These are phyloP conservation scores for Beauveria brongniartii DNA, from an alignment of 2,329 filamentous ascomycete species.

Conservation along the genomic window DNA sequence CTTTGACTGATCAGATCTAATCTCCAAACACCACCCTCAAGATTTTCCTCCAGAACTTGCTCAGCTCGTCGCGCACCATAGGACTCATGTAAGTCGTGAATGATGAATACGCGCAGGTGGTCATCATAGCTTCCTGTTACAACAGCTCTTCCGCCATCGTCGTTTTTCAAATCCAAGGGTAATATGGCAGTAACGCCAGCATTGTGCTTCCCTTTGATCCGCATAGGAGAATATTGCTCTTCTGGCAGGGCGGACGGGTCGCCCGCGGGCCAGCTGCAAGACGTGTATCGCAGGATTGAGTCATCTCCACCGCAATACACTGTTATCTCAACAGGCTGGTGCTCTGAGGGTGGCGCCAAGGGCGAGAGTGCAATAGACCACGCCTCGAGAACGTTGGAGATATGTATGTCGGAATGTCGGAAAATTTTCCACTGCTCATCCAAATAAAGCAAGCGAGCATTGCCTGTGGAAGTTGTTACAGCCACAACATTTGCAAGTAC, in stretches of 20 bases:
- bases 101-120: constrained; percentile 57
- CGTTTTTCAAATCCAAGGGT: constrained; percentile 44
- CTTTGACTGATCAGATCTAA: constrained; percentile 50
- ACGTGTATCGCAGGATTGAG: constrained; percentile 46
- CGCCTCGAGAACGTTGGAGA: constrained; percentile 55
- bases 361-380: constrained; percentile 62
- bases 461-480: constrained; percentile 62
- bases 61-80: constrained; percentile 35
- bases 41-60: constrained; percentile 53
- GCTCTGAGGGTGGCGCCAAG: constrained; percentile 12
- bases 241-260: constrained; percentile 11
- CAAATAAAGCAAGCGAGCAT: constrained; percentile 48
- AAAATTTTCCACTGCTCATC: constrained; percentile 33
- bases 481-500: constrained; percentile 46
- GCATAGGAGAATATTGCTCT: constrained; percentile 19
- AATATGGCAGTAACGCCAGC: constrained; percentile 85
- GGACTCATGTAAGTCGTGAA: constrained; percentile 32
- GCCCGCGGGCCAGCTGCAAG: constrained; percentile 20
- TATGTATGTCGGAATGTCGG: constrained; percentile 28
- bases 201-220: constrained; percentile 47
- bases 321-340: constrained; percentile 24
- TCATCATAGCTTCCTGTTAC: constrained; percentile 93
- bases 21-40: constrained; percentile 83
- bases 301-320: constrained; percentile 72
- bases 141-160: constrained; percentile 47